Percentiles rank a stretch among this genome's conserved stretches.
Conservation (phyloP, 1,139 yeast species). For the Suhomyces bokatorum region DNA sequence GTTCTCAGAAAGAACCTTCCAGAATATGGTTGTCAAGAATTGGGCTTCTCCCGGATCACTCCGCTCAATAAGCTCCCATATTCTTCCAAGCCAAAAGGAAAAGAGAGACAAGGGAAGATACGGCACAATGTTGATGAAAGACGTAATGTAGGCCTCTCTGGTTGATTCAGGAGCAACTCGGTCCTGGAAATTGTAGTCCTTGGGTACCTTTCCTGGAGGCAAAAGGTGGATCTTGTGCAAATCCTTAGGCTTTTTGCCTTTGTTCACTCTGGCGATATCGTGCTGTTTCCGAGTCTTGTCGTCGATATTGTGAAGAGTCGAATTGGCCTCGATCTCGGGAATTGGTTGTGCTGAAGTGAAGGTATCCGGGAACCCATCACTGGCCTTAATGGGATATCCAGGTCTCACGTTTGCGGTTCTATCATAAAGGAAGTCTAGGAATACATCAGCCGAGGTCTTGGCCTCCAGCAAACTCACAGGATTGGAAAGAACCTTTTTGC, state of each 20-base stretch:
- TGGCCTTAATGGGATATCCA: slow-evolving; percentile 27
- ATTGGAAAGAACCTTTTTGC: slow-evolving; percentile 50
- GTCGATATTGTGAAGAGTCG: slow-evolving; percentile 35
- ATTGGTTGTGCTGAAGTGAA: slow-evolving; percentile 44
- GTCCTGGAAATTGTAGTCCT: slow-evolving; percentile 23
- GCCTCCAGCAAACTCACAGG: slow-evolving; percentile 24
- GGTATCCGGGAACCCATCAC: slow-evolving; percentile 15
- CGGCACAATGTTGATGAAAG: slow-evolving; percentile 56
- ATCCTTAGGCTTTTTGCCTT: slow-evolving; percentile 37
- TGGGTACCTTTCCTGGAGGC: slow-evolving; percentile 19
- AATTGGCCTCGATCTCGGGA: slow-evolving; percentile 36
- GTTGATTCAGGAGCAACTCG: slow-evolving; percentile 42
- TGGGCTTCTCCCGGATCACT: slow-evolving; percentile 34
- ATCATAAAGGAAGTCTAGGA: slow-evolving; percentile 42
- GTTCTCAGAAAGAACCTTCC: slow-evolving; percentile 47
- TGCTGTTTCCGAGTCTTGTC: slow-evolving; percentile 21
- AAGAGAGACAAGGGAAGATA: slow-evolving; percentile 49
- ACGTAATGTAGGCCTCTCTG: slow-evolving; percentile 52
- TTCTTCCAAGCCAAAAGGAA: slow-evolving; percentile 48
- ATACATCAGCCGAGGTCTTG: slow-evolving; percentile 33
- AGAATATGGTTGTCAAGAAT: slow-evolving; percentile 32
- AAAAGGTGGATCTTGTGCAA: slow-evolving; percentile 22
- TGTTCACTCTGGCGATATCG: slow-evolving; percentile 34
- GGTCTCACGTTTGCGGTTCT: slow-evolving; percentile 36
- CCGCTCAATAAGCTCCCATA: slow-evolving; percentile 41